A percentile compares a stretch with the other conserved stretches of the same genome.
Conservation (phyloP, 2,329 filamentous ascomycete genomes). For the Clonostachys byssicola region DNA sequence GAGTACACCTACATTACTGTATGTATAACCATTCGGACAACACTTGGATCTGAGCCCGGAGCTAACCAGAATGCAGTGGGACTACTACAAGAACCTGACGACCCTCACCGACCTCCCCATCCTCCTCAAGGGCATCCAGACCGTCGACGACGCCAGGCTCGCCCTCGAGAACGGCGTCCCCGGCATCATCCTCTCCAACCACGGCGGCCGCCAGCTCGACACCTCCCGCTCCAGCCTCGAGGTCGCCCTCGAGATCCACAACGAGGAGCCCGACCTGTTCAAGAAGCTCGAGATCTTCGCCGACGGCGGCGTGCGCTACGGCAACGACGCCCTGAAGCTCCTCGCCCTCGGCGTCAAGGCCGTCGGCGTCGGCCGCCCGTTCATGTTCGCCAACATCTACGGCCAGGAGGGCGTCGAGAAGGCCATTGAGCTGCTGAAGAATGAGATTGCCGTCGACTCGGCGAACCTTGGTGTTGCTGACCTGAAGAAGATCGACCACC, state of each 20-base stretch:
- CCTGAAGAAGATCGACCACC: slow-evolving; percentile 23
- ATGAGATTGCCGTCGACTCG: slow-evolving; percentile 40
- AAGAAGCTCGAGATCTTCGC: slow-evolving; percentile 30
- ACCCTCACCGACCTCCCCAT: slow-evolving; percentile 29
- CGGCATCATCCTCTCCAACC: slow-evolving; percentile 35
- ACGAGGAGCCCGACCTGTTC: slow-evolving; percentile 28
- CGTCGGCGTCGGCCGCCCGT: slow-evolving; percentile 41
- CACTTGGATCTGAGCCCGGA: not conserved
- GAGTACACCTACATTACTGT: slow-evolving; percentile 6
- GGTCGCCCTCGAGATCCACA: slow-evolving; percentile 30
- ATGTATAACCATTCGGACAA: not conserved
- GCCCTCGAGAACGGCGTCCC: slow-evolving; percentile 19
- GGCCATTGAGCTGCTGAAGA: slow-evolving; percentile 38
- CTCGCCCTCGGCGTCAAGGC: slow-evolving; percentile 37
- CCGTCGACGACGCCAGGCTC: slow-evolving; percentile 25
- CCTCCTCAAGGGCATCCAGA: slow-evolving; percentile 33
- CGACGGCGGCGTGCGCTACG: slow-evolving; percentile 37
- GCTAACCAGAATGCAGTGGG: slow-evolving; percentile 16
- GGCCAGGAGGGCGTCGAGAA: slow-evolving; percentile 42
- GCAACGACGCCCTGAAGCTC: slow-evolving; percentile 34
- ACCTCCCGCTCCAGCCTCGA: slow-evolving; percentile 29
- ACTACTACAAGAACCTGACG: slow-evolving; percentile 26
- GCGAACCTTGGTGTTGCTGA: slow-evolving; percentile 35
- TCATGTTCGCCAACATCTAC: slow-evolving; percentile 49
- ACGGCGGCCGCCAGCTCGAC: slow-evolving; percentile 36